These are phyloP conservation scores for Diaporthe longicolla DNA, from an alignment of 2,329 filamentous ascomycete species.

Conservation along the genomic window DNA sequence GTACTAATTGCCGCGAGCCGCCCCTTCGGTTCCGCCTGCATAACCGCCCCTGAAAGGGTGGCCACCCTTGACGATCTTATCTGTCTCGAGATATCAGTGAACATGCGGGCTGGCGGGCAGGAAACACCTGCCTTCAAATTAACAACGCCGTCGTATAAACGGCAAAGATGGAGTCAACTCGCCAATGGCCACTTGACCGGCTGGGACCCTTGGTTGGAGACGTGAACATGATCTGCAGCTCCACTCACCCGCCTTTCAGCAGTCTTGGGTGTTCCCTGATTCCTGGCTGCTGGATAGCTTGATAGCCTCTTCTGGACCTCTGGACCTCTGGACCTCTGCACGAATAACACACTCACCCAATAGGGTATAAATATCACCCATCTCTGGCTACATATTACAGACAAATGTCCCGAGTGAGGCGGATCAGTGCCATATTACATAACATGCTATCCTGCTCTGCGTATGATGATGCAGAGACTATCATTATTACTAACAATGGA, in stretches of 20 bases:
- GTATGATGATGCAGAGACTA: neutral
- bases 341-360: too few relatives aligned
- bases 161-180: neutral
- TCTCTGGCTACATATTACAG: neutral
- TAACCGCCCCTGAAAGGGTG: conserved; percentile 16
- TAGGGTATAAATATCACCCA: neutral
- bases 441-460: neutral
- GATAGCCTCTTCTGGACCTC: neutral
- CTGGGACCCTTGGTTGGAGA: neutral
- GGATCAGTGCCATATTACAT: neutral
- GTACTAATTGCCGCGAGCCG: conserved; percentile 20
- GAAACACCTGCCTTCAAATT: too few relatives aligned
- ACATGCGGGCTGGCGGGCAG: too few relatives aligned
- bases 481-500: neutral
- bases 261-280: neutral
- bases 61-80: conserved; percentile 28
- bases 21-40: conserved; percentile 26
- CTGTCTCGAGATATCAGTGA: neutral
- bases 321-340: neutral
- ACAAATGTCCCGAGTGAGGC: neutral
- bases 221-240: conserved; percentile 17
- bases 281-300: neutral
- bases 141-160: neutral
- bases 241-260: neutral
- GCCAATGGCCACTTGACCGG: neutral